Conservation (phyloP, 2,329 filamentous ascomycete genomes). For the Talaromyces rugulosus region DNA sequence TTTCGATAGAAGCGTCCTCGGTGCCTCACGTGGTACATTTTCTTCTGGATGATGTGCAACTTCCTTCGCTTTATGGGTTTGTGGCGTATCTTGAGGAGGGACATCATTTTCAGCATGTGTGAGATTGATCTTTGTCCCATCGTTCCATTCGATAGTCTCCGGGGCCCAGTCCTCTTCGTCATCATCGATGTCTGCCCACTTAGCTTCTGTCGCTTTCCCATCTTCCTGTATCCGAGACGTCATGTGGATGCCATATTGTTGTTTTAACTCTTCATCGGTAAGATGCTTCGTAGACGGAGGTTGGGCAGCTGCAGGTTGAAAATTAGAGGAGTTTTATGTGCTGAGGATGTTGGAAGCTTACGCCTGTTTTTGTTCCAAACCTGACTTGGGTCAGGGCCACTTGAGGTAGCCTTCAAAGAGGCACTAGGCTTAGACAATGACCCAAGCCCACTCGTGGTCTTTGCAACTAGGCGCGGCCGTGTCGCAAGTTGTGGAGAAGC, state of each 20-base stretch:
- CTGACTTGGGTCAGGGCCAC: constrained; percentile 62
- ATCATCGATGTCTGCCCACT: constrained; percentile 67
- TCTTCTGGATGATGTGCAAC: constrained; percentile 18
- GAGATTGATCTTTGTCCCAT: constrained; percentile 62
- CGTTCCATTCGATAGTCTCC: constrained; percentile 65
- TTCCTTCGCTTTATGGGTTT: constrained; percentile 16
- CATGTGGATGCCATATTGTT: constrained; percentile 65
- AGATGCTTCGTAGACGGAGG: constrained; percentile 59
- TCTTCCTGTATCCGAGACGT: constrained; percentile 62
- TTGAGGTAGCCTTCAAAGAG: constrained; percentile 41
- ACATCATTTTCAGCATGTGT: constrained; percentile 39
- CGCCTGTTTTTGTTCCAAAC: constrained; percentile 68
- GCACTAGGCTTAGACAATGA: constrained; percentile 47
- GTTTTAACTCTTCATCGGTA: constrained; percentile 65
- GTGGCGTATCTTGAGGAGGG: constrained; percentile 18
- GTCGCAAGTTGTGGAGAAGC: constrained; percentile 41
- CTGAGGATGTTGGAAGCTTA: constrained; percentile 26
- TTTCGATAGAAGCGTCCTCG: constrained; percentile 28
- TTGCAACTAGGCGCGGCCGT: constrained; percentile 60
- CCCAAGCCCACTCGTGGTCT: constrained; percentile 52
- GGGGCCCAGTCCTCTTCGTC: constrained; percentile 67
- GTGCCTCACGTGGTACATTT: constrained; percentile 20
- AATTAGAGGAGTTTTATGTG: constrained; percentile 17
- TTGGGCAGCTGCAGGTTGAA: constrained; percentile 37
- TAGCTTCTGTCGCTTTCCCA: constrained; percentile 58